These are phyloP conservation scores for Wallacemonas collosoma DNA, from an alignment of 208 protist species.

Conservation along the genomic window DNA sequence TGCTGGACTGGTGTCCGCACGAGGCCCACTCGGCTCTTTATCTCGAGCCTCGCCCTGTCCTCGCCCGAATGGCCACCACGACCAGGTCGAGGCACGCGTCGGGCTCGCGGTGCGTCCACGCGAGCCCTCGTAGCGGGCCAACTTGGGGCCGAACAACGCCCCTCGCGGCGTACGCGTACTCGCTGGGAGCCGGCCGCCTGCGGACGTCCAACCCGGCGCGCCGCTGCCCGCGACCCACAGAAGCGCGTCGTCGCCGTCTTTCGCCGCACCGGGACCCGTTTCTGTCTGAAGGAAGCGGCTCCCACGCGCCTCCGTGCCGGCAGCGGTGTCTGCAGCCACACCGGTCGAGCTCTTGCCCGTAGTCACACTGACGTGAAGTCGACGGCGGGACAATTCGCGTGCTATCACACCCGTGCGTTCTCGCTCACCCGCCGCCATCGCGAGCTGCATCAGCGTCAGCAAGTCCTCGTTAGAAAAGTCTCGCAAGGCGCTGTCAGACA, in stretches of 20 bases:
- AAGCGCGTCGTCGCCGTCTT: not conserved
- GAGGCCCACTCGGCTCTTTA: no score
- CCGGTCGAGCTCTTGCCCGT: not conserved
- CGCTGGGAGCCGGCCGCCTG: not conserved
- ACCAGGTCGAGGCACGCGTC: no score
- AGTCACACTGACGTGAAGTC: constrained; percentile 18
- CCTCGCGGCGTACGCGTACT: no score
- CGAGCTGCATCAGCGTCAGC: constrained; percentile 70
- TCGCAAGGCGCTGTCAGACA: constrained; percentile 24
- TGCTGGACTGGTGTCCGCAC: no score
- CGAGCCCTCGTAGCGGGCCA: no score
- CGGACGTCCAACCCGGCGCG: not conserved
- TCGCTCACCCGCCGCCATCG: constrained; percentile 60
- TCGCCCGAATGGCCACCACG: no score
- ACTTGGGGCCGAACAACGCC: no score
- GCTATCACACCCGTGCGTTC: constrained; percentile 66
- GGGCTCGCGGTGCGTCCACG: no score
- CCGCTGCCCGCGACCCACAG: not conserved
- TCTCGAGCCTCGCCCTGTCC: no score
- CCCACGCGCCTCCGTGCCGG: not conserved
- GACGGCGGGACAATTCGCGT: constrained; percentile 65
- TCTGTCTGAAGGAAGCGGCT: not conserved
- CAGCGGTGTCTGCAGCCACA: not conserved
- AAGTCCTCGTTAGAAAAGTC: constrained; percentile 53
- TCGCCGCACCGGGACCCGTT: not conserved